These are phyloP conservation scores for Sporisorium graminicola DNA, from an alignment of 1,284 basidiomycete genomes.

Conservation along the genomic window DNA sequence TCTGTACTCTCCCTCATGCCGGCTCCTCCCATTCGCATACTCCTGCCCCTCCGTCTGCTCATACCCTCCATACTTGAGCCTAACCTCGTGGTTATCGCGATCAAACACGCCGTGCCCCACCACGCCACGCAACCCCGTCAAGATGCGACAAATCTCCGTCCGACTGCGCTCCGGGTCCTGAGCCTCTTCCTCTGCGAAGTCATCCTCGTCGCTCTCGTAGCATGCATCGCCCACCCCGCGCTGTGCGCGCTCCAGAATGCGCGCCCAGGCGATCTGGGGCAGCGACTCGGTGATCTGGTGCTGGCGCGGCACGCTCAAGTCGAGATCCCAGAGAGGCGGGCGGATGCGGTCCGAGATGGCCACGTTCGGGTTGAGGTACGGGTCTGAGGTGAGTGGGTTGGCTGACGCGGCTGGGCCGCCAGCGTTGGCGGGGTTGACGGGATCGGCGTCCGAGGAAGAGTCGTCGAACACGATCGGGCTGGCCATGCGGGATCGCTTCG, in stretches of 20 bases:
- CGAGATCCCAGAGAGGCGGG: conserved; percentile 50
- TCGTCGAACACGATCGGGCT: conserved; percentile 44
- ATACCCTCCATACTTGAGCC: conserved; percentile 30
- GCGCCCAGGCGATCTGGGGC: conserved; percentile 54
- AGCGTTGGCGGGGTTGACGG: background rate
- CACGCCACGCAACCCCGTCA: conserved; percentile 46
- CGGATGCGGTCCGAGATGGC: conserved; percentile 36
- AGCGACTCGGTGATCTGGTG: conserved; percentile 34
- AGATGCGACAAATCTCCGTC: conserved; percentile 48
- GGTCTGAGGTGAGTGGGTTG: conserved; percentile 40
- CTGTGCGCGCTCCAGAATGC: conserved; percentile 61
- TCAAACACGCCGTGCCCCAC: conserved; percentile 42
- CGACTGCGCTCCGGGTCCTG: conserved; percentile 41
- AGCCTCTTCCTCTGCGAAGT: conserved; percentile 54
- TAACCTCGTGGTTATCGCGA: conserved; percentile 30
- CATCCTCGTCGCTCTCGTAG: conserved; percentile 63
- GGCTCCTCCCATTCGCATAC: background rate
- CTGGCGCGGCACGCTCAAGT: conserved; percentile 36
- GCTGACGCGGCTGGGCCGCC: conserved; percentile 4
- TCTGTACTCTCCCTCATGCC: conserved; percentile 8
- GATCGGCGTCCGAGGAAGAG: conserved; percentile 16
- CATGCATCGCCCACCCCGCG: conserved; percentile 63
- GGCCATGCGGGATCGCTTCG: conserved; percentile 47
- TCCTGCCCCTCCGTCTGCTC: conserved; percentile 4
- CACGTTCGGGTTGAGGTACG: conserved; percentile 34